Evolutionary conservation across 257 asterid genomes (phyloP).

Genomic region (Mitragyna speciosa): DNA sequence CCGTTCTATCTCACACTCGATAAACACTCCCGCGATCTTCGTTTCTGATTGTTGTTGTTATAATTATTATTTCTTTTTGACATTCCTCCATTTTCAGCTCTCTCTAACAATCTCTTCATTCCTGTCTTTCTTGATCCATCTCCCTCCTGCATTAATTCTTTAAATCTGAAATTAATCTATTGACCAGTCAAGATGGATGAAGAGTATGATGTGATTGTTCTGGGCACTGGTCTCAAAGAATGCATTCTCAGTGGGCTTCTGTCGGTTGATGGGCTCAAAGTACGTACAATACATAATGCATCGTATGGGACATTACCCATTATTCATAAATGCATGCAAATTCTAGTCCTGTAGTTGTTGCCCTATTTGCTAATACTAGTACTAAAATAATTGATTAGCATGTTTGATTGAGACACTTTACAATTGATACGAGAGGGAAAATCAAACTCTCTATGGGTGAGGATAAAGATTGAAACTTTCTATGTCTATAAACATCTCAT

Average conservation of each 20-base stretch:
- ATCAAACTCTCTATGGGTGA: neutral
- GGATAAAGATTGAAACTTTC: neutral
- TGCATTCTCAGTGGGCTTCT: slow-evolving; percentile 93
- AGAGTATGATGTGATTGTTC: slow-evolving; percentile 91
- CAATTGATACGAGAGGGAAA: neutral
- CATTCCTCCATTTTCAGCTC: neutral
- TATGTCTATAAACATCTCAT: neutral
- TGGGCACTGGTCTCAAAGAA: slow-evolving; percentile 95
- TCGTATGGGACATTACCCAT: neutral
- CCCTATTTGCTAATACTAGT: neutral
- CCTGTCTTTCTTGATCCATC: neutral
- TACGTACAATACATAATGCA: slow-evolving; percentile 4
- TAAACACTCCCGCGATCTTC: slow-evolving; percentile 15
- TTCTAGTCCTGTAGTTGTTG: neutral
- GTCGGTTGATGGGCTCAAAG: slow-evolving; percentile 89
- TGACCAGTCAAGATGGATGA: slow-evolving; percentile 58
- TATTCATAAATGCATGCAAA: neutral
- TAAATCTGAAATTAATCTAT: neutral
- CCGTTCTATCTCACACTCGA: slow-evolving; percentile 21
- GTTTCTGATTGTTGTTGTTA: too few relatives aligned
- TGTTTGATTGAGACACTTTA: neutral
- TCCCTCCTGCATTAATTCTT: neutral
- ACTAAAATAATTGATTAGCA: neutral
- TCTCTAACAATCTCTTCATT: neutral
- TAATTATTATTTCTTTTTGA: neutral